Evolutionary conservation across 352 stramenopile species (phyloP), one percentile per base, ranked within the genome.

Genomic region (Saprolegnia parasitica): DNA sequence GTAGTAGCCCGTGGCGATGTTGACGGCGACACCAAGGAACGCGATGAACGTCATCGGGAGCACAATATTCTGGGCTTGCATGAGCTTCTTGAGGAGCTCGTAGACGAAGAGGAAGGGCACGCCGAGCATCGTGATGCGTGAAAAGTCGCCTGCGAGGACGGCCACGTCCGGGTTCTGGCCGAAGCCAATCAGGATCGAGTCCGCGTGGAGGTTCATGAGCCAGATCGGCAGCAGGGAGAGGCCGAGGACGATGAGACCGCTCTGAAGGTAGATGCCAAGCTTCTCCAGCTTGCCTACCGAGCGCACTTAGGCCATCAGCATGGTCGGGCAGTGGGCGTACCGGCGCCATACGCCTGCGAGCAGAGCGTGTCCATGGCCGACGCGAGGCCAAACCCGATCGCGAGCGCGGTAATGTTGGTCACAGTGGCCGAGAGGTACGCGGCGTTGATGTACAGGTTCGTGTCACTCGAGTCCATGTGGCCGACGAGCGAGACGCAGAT

Each of bases 311-410:
- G 24, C n/a, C n/a, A 46, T 46, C 39, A 46, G 39, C 39, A 15
- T 46, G 39, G 39, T 15, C 39, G 39, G 8, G 8, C 42, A 49
- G 32, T 18, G 35, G 0, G 68, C 32, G 83, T 87, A 5, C 80
- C 81, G 46, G 90, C 88, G 46, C 89, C 89, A 57, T 85, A 90
- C 45, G 89, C 85, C 72, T 95, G 83, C 13, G 86, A 86, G 65
- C 87, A 96, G 0, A 97, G 74, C 65, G 90, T 97, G 73, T 97
- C 90, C 76, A 97, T 83, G 13, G 88, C 89, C 20, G 87, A 93
- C 6, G 87, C 77, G 24, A 97, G 75, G 0, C 87, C 87, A 39
- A 96, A 87, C 5, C 83, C 87, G 6, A 92, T 77, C 9, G 87
- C 76, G 26, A 95, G 77, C 6, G 77, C 87, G n/a, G 85, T 88